Conservation (phyloP, 805 yeast species). For the Kodamaea neixiangensis region DNA sequence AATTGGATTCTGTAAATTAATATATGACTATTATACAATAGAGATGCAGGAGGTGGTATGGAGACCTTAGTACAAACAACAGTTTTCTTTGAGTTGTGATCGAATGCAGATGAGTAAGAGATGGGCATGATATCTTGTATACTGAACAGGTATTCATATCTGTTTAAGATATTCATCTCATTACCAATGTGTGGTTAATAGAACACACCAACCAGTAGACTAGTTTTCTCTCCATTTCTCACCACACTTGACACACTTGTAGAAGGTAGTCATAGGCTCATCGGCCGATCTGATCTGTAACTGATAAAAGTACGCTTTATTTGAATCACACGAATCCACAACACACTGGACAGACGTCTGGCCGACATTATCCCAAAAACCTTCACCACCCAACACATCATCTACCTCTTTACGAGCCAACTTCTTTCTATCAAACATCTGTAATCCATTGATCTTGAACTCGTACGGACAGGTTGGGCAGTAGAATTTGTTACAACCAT, state of each 20-base stretch:
- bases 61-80: background rate
- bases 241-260: conserved; percentile 90
- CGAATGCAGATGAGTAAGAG: background rate
- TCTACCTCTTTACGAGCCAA: conserved; percentile 89
- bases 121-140: background rate
- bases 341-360: conserved; percentile 95
- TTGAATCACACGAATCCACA: conserved; percentile 77
- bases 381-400: conserved; percentile 94
- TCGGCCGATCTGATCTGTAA: conserved; percentile 96
- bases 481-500: conserved; percentile 65
- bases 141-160: no score
- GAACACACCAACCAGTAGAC: conserved; percentile 2
- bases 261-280: conserved; percentile 99
- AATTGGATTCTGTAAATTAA: conserved; percentile 5
- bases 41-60: background rate
- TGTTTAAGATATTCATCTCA: no score
- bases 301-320: conserved; percentile 95
- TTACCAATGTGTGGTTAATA: no score
- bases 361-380: conserved; percentile 99
- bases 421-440: conserved; percentile 80
- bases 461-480: conserved; percentile 97
- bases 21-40: background rate
- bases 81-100: no score
- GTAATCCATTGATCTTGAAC: conserved; percentile 81
- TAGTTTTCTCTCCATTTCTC: conserved; percentile 96